phyloP scores from a whole-genome alignment of 2,329 filamentous ascomycete species.

The Penicillium sumatraense region DNA sequence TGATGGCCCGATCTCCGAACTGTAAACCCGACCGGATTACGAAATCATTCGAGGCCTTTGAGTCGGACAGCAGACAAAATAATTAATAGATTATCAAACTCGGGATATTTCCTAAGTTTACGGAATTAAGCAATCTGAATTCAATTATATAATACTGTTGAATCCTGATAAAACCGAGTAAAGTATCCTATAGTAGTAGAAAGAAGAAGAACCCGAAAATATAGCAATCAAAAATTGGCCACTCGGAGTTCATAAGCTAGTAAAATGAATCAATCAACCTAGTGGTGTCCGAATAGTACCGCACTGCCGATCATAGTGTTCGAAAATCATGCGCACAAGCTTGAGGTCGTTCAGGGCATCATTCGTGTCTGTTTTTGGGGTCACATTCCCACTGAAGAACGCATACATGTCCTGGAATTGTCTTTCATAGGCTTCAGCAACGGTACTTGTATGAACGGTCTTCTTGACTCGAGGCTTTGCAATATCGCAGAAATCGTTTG shows the following conservation, averaged over 20 bases:
- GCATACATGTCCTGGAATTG: constrained; percentile 43
- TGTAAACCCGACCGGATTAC: too few species aligned
- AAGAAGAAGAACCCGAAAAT: neutral
- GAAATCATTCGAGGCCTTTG: too few species aligned
- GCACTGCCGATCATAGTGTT: constrained; percentile 42
- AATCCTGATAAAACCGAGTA: too few species aligned
- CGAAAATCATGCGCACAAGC: constrained; percentile 40
- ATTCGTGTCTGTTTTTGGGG: constrained; percentile 38
- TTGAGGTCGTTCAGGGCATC: constrained; percentile 45
- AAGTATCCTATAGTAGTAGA: too few species aligned
- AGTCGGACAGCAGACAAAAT: too few species aligned
- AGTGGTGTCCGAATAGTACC: constrained; percentile 40
- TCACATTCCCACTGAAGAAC: constrained; percentile 30
- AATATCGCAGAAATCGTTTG: neutral
- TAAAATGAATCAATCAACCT: constrained; percentile 21
- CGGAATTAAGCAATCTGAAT: too few species aligned
- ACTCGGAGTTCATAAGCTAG: too few species aligned
- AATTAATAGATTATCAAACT: too few species aligned
- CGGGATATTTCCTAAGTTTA: too few species aligned
- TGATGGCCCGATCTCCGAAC: too few species aligned
- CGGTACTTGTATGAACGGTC: constrained; percentile 37
- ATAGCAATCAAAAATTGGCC: neutral
- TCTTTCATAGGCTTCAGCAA: constrained; percentile 42
- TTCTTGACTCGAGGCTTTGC: constrained; percentile 17
- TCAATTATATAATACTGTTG: too few species aligned